Base-by-base conservation (phyloP, 2,329 filamentous ascomycete genomes). In the Fusarium sp. region DNA sequence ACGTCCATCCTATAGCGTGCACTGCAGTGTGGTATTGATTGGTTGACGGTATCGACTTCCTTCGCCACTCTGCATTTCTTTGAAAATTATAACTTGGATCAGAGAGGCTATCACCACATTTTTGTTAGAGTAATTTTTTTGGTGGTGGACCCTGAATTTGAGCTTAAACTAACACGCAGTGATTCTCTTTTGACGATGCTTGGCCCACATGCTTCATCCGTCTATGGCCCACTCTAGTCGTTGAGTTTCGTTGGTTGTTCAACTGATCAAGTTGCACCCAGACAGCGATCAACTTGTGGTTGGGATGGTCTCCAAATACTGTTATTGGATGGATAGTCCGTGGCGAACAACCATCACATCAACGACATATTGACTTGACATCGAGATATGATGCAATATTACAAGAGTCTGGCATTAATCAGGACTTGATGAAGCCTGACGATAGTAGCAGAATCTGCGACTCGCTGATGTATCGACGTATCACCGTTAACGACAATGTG, bases 121-220 rank as follows among this genome's bases (percentile, higher is more conserved):
- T 52, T 42, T 28, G 25, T 41, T 42, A 23, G 31, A 65, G 26
- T 45, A 25, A 23, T 54, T 12, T 43, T 52, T 51, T 53, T 58
- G 30, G 52, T 18, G 28, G 56, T 69, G 67, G 67, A 63, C 52
- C 67, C 53, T 57, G 21, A 18, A 45, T n/a, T n/a, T 41, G 60
- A 50, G 52, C 48, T 70, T 55, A 58, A 58, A 67, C 44, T 62
- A 49, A 66, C 46, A 51, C 12, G n/a, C 44, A 64, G 31, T 58
- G 11, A 31, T 26, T 28, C 23, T 49, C n/a, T 46, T 49, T 45
- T 31, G 55, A 41, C 14, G 34, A 53, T 52, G 26, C 16, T 21
- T 52, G 54, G 50, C 65, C 65, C 65, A 68, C 66, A 70, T 70
- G 39, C 66, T 67, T 69, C 26, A 69, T 67, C n/a, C 39, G 51